Conservation (phyloP, 257 asterid species). For the Plantago major region DNA sequence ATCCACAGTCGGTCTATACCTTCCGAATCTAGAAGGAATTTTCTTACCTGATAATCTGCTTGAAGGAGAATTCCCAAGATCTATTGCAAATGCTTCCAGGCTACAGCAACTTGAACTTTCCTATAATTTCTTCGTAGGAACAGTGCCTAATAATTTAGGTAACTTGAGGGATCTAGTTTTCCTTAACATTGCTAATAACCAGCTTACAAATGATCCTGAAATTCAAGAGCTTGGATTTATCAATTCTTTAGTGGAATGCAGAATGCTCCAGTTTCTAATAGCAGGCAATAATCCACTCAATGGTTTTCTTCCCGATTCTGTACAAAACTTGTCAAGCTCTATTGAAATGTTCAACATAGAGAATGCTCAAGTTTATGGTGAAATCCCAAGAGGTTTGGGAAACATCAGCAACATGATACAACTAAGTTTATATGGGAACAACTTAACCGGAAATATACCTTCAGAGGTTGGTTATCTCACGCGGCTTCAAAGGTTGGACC, state of each 20-base stretch:
- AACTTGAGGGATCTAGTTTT: constrained; percentile 25
- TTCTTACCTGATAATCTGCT: constrained; percentile 25
- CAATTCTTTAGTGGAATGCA: constrained; percentile 32
- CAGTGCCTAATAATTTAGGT: constrained; percentile 32
- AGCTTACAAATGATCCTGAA: constrained; percentile 11
- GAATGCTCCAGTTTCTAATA: constrained; percentile 22
- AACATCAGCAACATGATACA: constrained; percentile 33
- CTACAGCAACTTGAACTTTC: constrained; percentile 26
- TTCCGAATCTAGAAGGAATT: constrained; percentile 35
- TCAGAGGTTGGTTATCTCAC: constrained; percentile 25
- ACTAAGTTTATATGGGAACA: constrained; percentile 24
- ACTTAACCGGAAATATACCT: constrained; percentile 30
- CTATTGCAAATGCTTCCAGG: constrained; percentile 29
- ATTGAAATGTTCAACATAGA: constrained; percentile 28
- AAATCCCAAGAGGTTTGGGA: constrained; percentile 32
- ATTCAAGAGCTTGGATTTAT: constrained; percentile 26
- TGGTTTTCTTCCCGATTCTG: constrained; percentile 30
- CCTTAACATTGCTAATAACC: constrained; percentile 26
- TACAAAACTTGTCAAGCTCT: constrained; percentile 29
- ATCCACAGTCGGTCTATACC: constrained; percentile 21
- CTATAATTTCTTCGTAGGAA: constrained; percentile 28
- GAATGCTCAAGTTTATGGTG: constrained; percentile 24
- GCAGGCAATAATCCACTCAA: constrained; percentile 24
- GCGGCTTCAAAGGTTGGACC: constrained; percentile 24
- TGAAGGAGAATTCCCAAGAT: constrained; percentile 26